Base-by-base conservation (phyloP, 495 filamentous ascomycete genomes). In the Trichoderma orchidacearum region DNA sequence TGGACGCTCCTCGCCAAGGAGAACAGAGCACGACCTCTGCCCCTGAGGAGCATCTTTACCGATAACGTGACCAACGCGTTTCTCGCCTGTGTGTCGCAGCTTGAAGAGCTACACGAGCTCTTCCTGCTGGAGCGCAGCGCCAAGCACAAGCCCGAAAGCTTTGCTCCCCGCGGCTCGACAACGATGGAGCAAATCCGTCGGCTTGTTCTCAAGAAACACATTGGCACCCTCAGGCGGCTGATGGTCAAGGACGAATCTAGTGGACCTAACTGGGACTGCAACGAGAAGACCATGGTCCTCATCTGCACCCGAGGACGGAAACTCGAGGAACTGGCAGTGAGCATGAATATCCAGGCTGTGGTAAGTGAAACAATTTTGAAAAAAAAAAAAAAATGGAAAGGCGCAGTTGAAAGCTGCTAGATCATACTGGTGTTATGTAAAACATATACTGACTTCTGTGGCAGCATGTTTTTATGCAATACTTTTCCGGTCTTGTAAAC, bases 1-100 rank as follows among this genome's bases (percentile, higher is more conserved):
- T 85, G 82, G 82, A 63, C 68, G 12, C 59, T 76, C 17, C 62
- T 85, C 48, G 64, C 67, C 21, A 74, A 71, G 51, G 66, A 80
- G 56, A 80, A 83, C 61, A 73, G 70, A 54, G 53, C 70, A 25
- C 61, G 66, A 5, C 74, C 75, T 0, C 65, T 83, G 30, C 66
- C 72, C 5, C 66, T 85, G 13, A 68, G 72, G 34, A 77, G 75
- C 53, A 76, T 85, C 27, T 75, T 78, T 60, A 84, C 80, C 3
- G 82, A 85, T 59, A 76, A 84, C 56, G 79, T 83, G 17, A 76
- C 77, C 1, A 45, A 62, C 11, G 61, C 61, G 1, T 82, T 85
- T 55, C 58, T 83, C 30, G 67, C 64, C 0, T 75, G 80, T 31
- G 63, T 81, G 2, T 65, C 70, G 6, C 69, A 75, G 50, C 74